phyloP scores from a whole-genome alignment of 768 basidiomycete species.

The Aureoboletus auriporus region DNA sequence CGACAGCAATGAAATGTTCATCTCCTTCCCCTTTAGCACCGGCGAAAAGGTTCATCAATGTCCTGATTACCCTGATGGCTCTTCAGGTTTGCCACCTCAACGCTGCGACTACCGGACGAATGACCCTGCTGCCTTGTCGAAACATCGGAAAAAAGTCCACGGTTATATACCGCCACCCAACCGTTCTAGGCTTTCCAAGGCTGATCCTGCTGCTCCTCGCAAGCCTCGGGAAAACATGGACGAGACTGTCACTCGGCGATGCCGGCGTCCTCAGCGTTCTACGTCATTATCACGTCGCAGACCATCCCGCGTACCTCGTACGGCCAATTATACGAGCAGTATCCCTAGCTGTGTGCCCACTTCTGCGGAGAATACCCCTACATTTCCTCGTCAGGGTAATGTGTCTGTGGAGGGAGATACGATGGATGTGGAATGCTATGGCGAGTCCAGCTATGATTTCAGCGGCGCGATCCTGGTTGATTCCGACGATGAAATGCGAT shows the following conservation, averaged over 20 bases:
- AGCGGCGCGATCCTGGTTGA: background rate
- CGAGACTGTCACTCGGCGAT: background rate
- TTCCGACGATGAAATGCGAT: constrained; percentile 4
- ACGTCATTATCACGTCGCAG: background rate
- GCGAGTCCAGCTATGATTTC: background rate
- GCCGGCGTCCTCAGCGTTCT: background rate
- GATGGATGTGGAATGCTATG: background rate
- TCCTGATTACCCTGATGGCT: background rate
- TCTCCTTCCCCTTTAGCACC: constrained; percentile 9
- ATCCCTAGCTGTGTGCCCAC: background rate
- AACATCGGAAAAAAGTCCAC: constrained; percentile 22
- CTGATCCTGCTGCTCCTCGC: background rate
- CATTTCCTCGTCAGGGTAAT: background rate
- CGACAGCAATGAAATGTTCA: background rate
- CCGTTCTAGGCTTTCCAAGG: background rate
- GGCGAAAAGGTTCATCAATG: constrained; percentile 18
- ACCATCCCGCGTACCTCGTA: background rate
- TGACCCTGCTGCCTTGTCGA: constrained; percentile 25
- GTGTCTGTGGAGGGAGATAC: background rate
- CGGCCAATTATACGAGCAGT: background rate
- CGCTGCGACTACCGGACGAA: constrained; percentile 20
- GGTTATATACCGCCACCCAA: constrained; percentile 13
- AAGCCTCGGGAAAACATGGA: background rate
- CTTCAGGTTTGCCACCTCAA: background rate
- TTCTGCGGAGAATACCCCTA: background rate